These are phyloP conservation scores for Plasmodium yoelii DNA, from an alignment of 169 alveolate genomes.

Conservation along the genomic window DNA sequence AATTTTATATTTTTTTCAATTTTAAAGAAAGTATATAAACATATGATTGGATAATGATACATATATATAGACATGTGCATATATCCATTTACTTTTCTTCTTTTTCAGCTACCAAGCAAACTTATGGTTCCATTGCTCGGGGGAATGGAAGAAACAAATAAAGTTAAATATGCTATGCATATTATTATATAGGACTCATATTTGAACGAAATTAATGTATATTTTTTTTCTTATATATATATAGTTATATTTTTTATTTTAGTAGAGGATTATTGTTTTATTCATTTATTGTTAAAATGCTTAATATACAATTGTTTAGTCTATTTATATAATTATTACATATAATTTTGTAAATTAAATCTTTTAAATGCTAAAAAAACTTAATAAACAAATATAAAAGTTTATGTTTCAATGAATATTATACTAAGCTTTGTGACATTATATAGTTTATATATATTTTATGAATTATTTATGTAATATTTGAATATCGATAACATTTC, in stretches of 20 bases:
- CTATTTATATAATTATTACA: conserved; percentile 8
- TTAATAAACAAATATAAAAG: conserved; percentile 4
- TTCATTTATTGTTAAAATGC: conserved; percentile 52
- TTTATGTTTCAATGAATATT: conserved; percentile 15
- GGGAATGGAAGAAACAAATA: conserved; percentile 35
- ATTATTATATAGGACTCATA: conserved; percentile 1
- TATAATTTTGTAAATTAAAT: conserved; percentile 46
- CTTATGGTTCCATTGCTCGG: conserved; percentile 73
- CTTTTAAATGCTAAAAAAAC: conserved; percentile 40
- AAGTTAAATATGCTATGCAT: not conserved
- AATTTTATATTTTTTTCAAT: not conserved
- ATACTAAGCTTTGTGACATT: not conserved
- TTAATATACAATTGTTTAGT: conserved; percentile 23
- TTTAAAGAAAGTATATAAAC: not conserved
- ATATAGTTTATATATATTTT: not conserved
- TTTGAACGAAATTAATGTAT: conserved; percentile 21
- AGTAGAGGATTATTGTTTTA: conserved; percentile 10
- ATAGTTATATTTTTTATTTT: conserved; percentile 20
- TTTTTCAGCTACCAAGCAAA: conserved; percentile 67
- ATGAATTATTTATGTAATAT: not conserved
- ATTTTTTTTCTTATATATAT: conserved; percentile 3
- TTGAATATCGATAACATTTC: not conserved
- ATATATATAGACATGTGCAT: not conserved
- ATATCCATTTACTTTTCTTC: not conserved
- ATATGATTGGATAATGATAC: not conserved